These are phyloP conservation scores for Fusarium mangiferae DNA, from an alignment of 2,329 filamentous ascomycete genomes.

Conservation along the genomic window DNA sequence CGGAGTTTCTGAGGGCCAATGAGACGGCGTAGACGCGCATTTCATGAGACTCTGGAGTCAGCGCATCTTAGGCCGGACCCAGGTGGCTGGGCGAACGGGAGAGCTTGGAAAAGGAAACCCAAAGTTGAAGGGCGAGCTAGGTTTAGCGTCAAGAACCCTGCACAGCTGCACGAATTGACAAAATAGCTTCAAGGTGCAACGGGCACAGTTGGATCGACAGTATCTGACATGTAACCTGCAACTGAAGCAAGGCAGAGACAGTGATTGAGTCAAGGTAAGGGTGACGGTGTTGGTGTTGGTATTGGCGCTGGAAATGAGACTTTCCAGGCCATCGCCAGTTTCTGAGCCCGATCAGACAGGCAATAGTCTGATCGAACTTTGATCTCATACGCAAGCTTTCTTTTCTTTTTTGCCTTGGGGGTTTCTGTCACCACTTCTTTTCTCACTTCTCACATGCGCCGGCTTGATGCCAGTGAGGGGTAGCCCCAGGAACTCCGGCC, in stretches of 20 bases:
- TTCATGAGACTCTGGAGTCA: slow-evolving; percentile 40
- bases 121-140: slow-evolving; percentile 32
- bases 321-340: neutral
- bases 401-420: neutral
- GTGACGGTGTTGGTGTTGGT: neutral
- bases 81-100: slow-evolving; percentile 42
- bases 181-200: slow-evolving; percentile 27
- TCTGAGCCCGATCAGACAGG: neutral
- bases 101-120: slow-evolving; percentile 23
- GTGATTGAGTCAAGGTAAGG: slow-evolving; percentile 23
- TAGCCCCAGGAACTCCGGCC: slow-evolving; percentile 43
- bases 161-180: slow-evolving; percentile 27
- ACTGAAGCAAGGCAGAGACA: slow-evolving; percentile 24
- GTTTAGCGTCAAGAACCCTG: slow-evolving; percentile 38
- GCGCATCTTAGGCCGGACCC: slow-evolving; percentile 31
- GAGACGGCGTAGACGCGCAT: slow-evolving; percentile 33
- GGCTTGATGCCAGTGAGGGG: slow-evolving; percentile 39
- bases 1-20: slow-evolving; percentile 30
- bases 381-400: slow-evolving; percentile 1
- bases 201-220: slow-evolving; percentile 25
- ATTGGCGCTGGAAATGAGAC: neutral
- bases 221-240: slow-evolving; percentile 26
- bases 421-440: slow-evolving; percentile 38
- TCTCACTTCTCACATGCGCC: slow-evolving; percentile 40
- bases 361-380: neutral